A percentile compares a stretch with the other conserved stretches of the same genome.
phyloP scores from a whole-genome alignment of 768 basidiomycete genomes.

The Trametes cinnabarina region DNA sequence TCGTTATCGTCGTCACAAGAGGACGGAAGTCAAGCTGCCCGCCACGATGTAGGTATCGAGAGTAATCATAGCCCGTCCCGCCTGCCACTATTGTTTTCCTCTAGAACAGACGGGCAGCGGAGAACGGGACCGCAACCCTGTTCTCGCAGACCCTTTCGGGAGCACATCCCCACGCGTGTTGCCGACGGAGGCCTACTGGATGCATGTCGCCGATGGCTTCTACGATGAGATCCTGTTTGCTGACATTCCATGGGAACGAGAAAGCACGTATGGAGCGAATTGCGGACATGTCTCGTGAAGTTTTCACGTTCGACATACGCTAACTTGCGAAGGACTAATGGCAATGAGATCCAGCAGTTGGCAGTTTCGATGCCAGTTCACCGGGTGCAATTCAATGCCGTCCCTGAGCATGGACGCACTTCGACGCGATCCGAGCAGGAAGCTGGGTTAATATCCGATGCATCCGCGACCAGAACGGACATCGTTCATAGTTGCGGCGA shows the following conservation, averaged over 20 bases:
- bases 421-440: not conserved
- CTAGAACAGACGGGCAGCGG: too few relatives aligned
- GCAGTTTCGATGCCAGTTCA: not conserved
- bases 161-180: too few relatives aligned
- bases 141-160: too few relatives aligned
- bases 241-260: constrained; percentile 4
- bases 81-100: too few relatives aligned
- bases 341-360: not conserved
- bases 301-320: not conserved
- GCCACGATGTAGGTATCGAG: too few relatives aligned
- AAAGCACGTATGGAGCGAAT: not conserved
- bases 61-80: too few relatives aligned
- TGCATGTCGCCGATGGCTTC: too few relatives aligned
- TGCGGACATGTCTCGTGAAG: constrained; percentile 2
- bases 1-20: too few relatives aligned
- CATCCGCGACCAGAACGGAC: constrained; percentile 6
- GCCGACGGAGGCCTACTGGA: too few relatives aligned
- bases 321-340: not conserved
- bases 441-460: constrained; percentile 1
- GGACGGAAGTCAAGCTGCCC: too few relatives aligned
- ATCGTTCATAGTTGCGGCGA: not conserved
- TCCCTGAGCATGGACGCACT: too few relatives aligned
- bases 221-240: constrained; percentile 1
- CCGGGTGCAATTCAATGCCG: not conserved
- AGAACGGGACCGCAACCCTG: too few relatives aligned